Evolutionary conservation across 208 protist species (phyloP), one percentile per base, ranked within the genome.

Genomic region (Blechomonas ayalai): DNA sequence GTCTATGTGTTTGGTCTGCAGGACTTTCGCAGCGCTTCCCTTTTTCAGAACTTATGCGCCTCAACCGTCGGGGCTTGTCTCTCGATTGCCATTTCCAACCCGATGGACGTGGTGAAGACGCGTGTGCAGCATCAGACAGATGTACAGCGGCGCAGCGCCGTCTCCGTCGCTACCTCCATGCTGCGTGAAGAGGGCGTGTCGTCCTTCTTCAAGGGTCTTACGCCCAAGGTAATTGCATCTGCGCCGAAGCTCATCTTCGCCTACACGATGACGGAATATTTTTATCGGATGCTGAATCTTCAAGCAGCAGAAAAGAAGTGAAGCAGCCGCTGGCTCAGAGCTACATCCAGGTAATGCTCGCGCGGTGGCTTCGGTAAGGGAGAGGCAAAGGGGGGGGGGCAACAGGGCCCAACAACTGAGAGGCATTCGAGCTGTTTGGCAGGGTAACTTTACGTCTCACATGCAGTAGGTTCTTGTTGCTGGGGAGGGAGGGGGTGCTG

Each of bases 41-140:
- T 92, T 15, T 71, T 90, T 45, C 82, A 96, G 62, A 94, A 92
- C 65, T 67, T 87, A 54, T 76, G 67, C 59, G 77, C 86, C 44
- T 79, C 83, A 15, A 85, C 82, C 2, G 60, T 89, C 16, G 89
- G 89, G 22, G 76, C 79, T 18, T 85, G 75, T 52, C 44, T 82
- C 6, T 80, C 74, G 29, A 91, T 96, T 49, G 74, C 77, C 40
- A 57, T 96, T 42, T 82, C 86, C 3, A 90, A 84, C 73, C 89
- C 89, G 15, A 90, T 96, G 81, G 89, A 96, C 59, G 89, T 96
- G 19, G 63, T 96, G 27, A 96, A 96, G 69, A 96, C 85, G n/a
- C 85, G 86, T 25, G 81, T 94, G 59, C 89, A 96, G 68, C 69
- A 64, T 29, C 61, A 76, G 44, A 77, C 70, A 20, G 74, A 57